Base-by-base conservation (phyloP, 768 basidiomycete genomes). In the Mycena alexandri region DNA sequence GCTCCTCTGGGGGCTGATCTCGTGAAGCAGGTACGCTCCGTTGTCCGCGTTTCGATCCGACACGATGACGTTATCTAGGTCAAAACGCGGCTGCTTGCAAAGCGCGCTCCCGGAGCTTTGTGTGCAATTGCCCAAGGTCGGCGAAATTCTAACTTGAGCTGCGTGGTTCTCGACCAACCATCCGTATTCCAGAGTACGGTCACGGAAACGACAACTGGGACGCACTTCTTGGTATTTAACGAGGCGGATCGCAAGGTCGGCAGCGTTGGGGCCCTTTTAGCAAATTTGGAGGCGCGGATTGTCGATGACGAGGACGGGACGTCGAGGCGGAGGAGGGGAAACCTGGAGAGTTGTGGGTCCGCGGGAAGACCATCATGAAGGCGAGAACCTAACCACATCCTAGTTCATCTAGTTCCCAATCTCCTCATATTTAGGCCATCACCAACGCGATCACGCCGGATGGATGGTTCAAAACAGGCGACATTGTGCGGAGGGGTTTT, bases 401-500 rank as follows among this genome's bases (percentile, higher is more conserved):
- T n/a, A n/a, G n/a, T n/a, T n/a, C n/a, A n/a, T n/a, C n/a, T n/a
- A n/a, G n/a, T n/a, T n/a, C n/a, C n/a, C n/a, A n/a, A n/a, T n/a
- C n/a, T n/a, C n/a, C n/a, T n/a, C n/a, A n/a, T n/a, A n/a, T n/a
- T n/a, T n/a, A 79, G 24, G 93, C 94, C 2, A 96, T 93, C 1
- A 78, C 80, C 22, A 84, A 87, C 12, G 78, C 89, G 2, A 90
- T 96, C 69, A 92, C 91, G 0, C 76, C 77, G 0, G 91, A 93
- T 58, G 85, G 88, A 6, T 98, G 94, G 93, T 90, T 94, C 81
- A 93, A 91, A 82, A 96, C 95, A 0, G 94, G 95, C 1, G 95
- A 96, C 76, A 86, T 96, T 51, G 91, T 86, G 0, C 77, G 3
- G 88, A 64, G 0, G 94, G 93, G 0, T 92, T 84, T 73, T 93